Evolutionary conservation across 306 rosid species (phyloP), one percentile per base, ranked within the genome.

Genomic region (Fragaria ananassa): DNA sequence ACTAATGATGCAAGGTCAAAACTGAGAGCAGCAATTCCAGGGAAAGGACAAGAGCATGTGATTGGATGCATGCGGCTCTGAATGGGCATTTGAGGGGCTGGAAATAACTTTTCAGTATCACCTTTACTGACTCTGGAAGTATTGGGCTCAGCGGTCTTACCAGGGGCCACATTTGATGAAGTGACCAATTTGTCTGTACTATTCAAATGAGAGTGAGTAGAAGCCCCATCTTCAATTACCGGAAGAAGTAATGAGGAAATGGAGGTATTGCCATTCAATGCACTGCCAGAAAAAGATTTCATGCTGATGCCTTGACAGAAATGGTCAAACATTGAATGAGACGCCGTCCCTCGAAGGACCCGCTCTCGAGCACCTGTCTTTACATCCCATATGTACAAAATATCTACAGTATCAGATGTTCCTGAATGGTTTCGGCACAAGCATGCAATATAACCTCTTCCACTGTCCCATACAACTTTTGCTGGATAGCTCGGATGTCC

Each of bases 381-480:
- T 80, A 92, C 85, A 76, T 95, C 98, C 98, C 98, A 95, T 73
- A 95, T 85, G 83, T 86, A 92, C 72, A 95, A 82, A 41, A 88
- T 76, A 87, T 89, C 93, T 74, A 72, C 41, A 6, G 91, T 74
- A 82, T 95, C 97, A 65, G 89, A 85, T 42, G 90, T 79, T 84
- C 90, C 91, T n/a, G 76, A 82, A 82, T 88, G 78, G 10, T 83
- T 78, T 83, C 66, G 93, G 74, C 97, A 92, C 75, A 95, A 88
- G 69, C 97, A 92, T 53, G 96, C 90, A 76, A 95, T 79, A 85
- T 92, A 95, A 74, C 97, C 97, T 85, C 97, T 90, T 70, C 75
- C 84, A 72, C 96, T 93, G 81, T 95, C 97, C 98, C 98, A 95
- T 72, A 95, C 90, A 81, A 95, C 96, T 84, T 95, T 95, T 51